phyloP scores from a whole-genome alignment of 78 protist species.

The Dictyostelium discoideum region dicty_2.7 NC_007091.3:4454501-4455000 shows the following conservation, averaged over 20 bases:
- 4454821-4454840: background rate
- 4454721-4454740: background rate
- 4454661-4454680: background rate
- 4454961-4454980: constrained; percentile 23
- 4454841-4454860: constrained; percentile 13
- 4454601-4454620: background rate
- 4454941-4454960: constrained; percentile 15
- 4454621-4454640: background rate
- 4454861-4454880: constrained; percentile 3
- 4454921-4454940: background rate
- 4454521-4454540: background rate
- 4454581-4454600: background rate
- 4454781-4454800: too few relatives aligned
- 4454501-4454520: background rate
- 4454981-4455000: background rate
- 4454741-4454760: constrained; percentile 59
- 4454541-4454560: background rate
- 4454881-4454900: constrained; percentile 4
- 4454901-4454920: background rate
- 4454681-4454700: constrained; percentile 19
- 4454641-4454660: background rate
- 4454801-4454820: too few relatives aligned
- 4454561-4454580: background rate
- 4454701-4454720: constrained; percentile 36
- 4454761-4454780: constrained; percentile 37